These are phyloP conservation scores for Gracilaria gracilis DNA, from an alignment of 23 red algal species.

Conservation along the genomic window DNA sequence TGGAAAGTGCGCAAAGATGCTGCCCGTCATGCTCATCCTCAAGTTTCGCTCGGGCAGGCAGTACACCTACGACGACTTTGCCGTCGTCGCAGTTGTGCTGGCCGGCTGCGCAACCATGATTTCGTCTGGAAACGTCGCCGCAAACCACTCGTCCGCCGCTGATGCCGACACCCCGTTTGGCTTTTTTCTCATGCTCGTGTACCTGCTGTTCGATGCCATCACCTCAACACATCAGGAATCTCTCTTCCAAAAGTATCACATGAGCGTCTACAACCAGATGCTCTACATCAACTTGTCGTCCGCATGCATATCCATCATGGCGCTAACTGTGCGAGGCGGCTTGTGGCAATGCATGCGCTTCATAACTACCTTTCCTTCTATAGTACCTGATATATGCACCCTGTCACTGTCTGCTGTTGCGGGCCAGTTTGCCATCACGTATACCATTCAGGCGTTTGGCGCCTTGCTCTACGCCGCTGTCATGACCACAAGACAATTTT, in stretches of 20 bases:
- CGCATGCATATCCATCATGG: constrained; percentile 42
- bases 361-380: constrained; percentile 21
- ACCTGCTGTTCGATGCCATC: constrained; percentile 81
- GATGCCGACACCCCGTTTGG: constrained; percentile 60
- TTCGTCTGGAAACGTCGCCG: constrained; percentile 65
- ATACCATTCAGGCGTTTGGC: constrained; percentile 81
- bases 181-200: constrained; percentile 67
- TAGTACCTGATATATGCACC: constrained; percentile 51
- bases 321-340: constrained; percentile 22
- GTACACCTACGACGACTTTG: constrained; percentile 56
- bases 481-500: constrained; percentile 89
- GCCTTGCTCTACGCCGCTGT: constrained; percentile 83
- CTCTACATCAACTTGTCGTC: constrained; percentile 84
- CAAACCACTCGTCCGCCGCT: constrained; percentile 37
- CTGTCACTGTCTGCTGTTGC: constrained; percentile 74
- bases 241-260: constrained; percentile 70
- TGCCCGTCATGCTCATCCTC: constrained; percentile 82
- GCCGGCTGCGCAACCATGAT: constrained; percentile 67
- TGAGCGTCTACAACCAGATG: constrained; percentile 87
- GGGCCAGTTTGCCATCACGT: constrained; percentile 88
- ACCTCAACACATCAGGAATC: constrained; percentile 82
- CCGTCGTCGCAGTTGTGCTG: constrained; percentile 52
- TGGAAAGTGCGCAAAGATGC: constrained; percentile 92
- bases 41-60: constrained; percentile 37
- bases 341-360: constrained; percentile 50